phyloP scores from a whole-genome alignment of 2,329 filamentous ascomycete genomes.

The Hyphodiscus sp. region DNA sequence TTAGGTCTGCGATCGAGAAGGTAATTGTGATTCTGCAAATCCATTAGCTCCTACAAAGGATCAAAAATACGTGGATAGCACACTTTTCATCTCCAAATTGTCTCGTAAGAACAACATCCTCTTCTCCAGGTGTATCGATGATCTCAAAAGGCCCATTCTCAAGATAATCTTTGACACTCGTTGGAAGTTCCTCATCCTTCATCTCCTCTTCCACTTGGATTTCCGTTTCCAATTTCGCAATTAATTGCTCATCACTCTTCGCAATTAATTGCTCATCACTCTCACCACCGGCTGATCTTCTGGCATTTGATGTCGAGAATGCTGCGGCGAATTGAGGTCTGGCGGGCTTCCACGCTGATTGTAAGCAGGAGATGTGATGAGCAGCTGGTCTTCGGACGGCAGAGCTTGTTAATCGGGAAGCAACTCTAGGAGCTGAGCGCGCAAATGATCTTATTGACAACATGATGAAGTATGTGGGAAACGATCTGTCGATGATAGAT shows the following conservation, averaged over 20 bases:
- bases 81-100: conserved; percentile 85
- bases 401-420: conserved; percentile 50
- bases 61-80: conserved; percentile 31
- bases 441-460: conserved; percentile 60
- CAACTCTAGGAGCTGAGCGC: conserved; percentile 59
- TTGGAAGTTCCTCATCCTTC: conserved; percentile 61
- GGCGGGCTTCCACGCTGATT: conserved; percentile 25
- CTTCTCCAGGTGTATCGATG: conserved; percentile 73
- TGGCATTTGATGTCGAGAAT: conserved; percentile 37
- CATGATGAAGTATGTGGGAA: conserved; percentile 40
- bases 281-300: conserved; percentile 35
- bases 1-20: conserved; percentile 80
- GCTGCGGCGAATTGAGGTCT: conserved; percentile 23
- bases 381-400: conserved; percentile 44
- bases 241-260: conserved; percentile 75
- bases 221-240: conserved; percentile 79
- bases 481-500: conserved; percentile 6
- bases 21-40: conserved; percentile 62
- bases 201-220: conserved; percentile 78
- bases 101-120: conserved; percentile 80
- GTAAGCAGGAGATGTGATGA: conserved; percentile 17
- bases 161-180: conserved; percentile 80
- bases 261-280: conserved; percentile 74
- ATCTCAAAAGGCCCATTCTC: conserved; percentile 80
- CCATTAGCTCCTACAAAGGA: conserved; percentile 24